These are phyloP conservation scores for Graphium sp. DNA, from an alignment of 2,329 filamentous ascomycete genomes.

Conservation along the genomic window DNA sequence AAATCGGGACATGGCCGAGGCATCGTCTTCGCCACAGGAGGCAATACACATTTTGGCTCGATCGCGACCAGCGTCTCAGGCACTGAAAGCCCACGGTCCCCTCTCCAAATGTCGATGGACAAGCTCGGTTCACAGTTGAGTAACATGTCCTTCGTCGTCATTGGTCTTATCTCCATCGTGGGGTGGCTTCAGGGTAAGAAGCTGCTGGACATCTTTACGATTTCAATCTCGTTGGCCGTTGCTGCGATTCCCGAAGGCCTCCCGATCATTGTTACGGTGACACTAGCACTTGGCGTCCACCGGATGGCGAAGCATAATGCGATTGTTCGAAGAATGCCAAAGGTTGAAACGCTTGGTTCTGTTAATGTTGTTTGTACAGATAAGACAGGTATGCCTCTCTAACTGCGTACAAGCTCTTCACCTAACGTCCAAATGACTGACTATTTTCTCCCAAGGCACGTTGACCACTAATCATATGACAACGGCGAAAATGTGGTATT, in stretches of 20 bases:
- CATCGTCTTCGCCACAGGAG: constrained; percentile 91
- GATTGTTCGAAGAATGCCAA: constrained; percentile 88
- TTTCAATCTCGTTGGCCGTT: constrained; percentile 89
- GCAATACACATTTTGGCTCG: constrained; percentile 85
- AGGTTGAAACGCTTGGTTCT: constrained; percentile 93
- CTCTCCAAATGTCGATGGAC: constrained; percentile 92
- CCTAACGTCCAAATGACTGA: constrained; percentile 8
- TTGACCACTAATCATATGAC: constrained; percentile 98
- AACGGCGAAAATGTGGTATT: constrained; percentile 91
- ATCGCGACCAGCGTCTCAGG: constrained; percentile 89
- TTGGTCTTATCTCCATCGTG: constrained; percentile 79
- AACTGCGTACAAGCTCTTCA: neutral
- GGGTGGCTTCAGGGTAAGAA: constrained; percentile 82
- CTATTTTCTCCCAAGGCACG: constrained; percentile 46
- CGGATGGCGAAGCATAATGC: constrained; percentile 92
- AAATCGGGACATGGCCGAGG: constrained; percentile 91
- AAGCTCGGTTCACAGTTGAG: constrained; percentile 90
- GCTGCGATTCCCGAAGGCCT: constrained; percentile 92
- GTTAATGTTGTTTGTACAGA: constrained; percentile 99
- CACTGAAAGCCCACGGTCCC: constrained; percentile 88
- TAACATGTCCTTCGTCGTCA: constrained; percentile 91
- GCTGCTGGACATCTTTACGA: constrained; percentile 88
- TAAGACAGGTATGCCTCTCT: constrained; percentile 54
- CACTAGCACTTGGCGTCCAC: constrained; percentile 81
- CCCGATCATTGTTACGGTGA: constrained; percentile 96